Evolutionary conservation across 2,329 filamentous ascomycete genomes (phyloP), one percentile per base, ranked within the genome.

Genomic region (Aaosphaeria arxii): DNA sequence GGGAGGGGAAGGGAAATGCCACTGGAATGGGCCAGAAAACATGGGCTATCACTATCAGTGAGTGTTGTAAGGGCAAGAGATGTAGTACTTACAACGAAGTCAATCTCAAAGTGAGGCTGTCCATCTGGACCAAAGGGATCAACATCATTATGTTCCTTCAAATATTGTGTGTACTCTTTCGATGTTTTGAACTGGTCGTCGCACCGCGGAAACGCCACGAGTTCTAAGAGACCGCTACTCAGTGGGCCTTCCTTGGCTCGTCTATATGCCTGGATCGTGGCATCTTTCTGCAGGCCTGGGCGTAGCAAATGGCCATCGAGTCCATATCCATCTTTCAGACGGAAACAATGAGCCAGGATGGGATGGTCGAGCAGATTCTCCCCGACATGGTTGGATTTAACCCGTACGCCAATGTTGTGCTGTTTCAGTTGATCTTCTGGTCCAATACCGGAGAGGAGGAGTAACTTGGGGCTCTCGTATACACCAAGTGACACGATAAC

Each of bases 381-480:
- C 3, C 84, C 84, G 2, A 87, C 82, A 40, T 84, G 80, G 1
- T 78, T 76, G 1, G 82, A 78, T 51, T 84, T 72, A 4, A 83
- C 55, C 0, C 78, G 66, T 2, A 72, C 58, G 74, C 13, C 43
- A 54, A 86, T 85, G 6, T 71, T 66, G 58, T 80, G 75, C 40
- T 70, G 69, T 11, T 71, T 49, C 6, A 87, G 75, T 50, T 82
- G 75, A 0, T 68, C 57, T 6, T 67, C 56, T 0, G 81, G 81
- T 0, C 83, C 83, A 36, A 86, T 75, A 7, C 84, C 84, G 43
- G 75, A 80, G 1, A 85, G 76, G 69, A 83, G 80, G 5, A 87
- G 77, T 3, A 86, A 62, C 64, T 86, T 83, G 3, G 82, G 81
- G 1, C 77, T 77, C 63, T 85, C 81, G 63, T 79, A 85, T 1